phyloP scores from a whole-genome alignment of 805 yeast genomes.

The Komagataella kurtzmanii region DNA sequence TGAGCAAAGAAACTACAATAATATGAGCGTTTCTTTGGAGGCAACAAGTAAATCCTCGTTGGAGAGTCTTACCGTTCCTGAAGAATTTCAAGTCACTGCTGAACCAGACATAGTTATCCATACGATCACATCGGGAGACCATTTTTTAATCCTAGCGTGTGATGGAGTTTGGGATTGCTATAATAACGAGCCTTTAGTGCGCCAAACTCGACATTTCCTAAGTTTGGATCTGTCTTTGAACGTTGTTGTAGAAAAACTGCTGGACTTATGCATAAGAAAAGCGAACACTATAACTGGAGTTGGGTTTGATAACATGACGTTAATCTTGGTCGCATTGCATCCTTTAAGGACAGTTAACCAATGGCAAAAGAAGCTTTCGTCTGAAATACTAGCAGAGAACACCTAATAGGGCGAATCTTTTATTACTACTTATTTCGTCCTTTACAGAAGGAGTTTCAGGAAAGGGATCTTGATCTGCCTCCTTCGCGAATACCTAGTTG shows the following conservation, averaged over 20 bases:
- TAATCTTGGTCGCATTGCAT: slow-evolving; percentile 44
- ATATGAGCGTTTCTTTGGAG: slow-evolving; percentile 4
- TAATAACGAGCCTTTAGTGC: slow-evolving; percentile 39
- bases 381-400: not conserved
- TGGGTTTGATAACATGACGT: slow-evolving; percentile 76
- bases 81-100: slow-evolving; percentile 68
- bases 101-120: slow-evolving; percentile 66
- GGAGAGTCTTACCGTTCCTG: slow-evolving; percentile 31
- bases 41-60: slow-evolving; percentile 5
- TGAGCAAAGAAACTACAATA: slow-evolving; percentile 15
- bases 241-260: slow-evolving; percentile 41
- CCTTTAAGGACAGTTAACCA: not conserved
- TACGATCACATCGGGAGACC: slow-evolving; percentile 31
- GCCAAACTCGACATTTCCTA: slow-evolving; percentile 42
- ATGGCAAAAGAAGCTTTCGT: not conserved
- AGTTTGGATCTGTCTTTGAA: slow-evolving; percentile 43
- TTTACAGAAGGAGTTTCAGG: not conserved
- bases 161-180: slow-evolving; percentile 78
- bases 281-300: slow-evolving; percentile 67
- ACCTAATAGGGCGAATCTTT: not conserved
- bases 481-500: not conserved
- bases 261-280: slow-evolving; percentile 56
- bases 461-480: not conserved
- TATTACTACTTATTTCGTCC: not conserved
- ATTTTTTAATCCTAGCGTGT: slow-evolving; percentile 63